phyloP scores from a whole-genome alignment of 2,329 filamentous ascomycete genomes.

The Scorias spongiosa region DNA sequence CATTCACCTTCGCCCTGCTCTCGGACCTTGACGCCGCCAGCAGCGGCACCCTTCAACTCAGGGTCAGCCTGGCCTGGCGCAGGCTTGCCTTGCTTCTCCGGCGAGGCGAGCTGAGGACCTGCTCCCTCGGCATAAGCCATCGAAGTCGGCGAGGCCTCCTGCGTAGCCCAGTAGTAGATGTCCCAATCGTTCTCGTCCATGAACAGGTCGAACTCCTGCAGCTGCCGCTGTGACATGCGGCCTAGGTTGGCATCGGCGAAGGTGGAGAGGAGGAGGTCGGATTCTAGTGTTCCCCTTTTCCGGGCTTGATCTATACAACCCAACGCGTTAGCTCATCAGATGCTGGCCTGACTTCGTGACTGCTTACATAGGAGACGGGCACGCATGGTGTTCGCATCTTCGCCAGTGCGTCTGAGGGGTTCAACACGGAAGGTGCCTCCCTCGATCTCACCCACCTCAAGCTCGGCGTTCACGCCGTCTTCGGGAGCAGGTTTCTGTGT shows the following conservation, averaged over 20 bases:
- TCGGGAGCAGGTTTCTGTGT: conserved; percentile 37
- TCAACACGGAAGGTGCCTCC: conserved; percentile 77
- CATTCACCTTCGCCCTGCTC: conserved; percentile 60
- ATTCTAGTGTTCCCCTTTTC: conserved; percentile 90
- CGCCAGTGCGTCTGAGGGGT: conserved; percentile 70
- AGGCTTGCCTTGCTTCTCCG: conserved; percentile 29
- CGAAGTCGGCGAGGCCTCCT: conserved; percentile 51
- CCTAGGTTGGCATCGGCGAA: conserved; percentile 72
- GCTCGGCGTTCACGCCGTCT: conserved; percentile 42
- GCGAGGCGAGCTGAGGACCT: conserved; percentile 27
- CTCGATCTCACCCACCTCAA: conserved; percentile 74
- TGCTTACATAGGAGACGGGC: conserved; percentile 61
- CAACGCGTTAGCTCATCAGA: conserved; percentile 15
- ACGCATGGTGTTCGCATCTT: conserved; percentile 73
- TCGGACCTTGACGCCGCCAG: conserved; percentile 30
- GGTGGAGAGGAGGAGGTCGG: conserved; percentile 87
- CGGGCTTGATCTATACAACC: conserved; percentile 67
- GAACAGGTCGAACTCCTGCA: conserved; percentile 77
- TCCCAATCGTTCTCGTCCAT: conserved; percentile 99
- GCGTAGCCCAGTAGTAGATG: conserved; percentile 99
- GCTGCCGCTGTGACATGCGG: conserved; percentile 56
- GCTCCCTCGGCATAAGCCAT: conserved; percentile 40
- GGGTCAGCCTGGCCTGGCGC: conserved; percentile 8
- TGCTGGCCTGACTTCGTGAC: conserved; percentile 3
- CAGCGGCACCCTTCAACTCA: conserved; percentile 24